These are phyloP conservation scores for Lolium perenne DNA, from an alignment of 176 grass and related monocot genomes.

Conservation along the genomic window DNA sequence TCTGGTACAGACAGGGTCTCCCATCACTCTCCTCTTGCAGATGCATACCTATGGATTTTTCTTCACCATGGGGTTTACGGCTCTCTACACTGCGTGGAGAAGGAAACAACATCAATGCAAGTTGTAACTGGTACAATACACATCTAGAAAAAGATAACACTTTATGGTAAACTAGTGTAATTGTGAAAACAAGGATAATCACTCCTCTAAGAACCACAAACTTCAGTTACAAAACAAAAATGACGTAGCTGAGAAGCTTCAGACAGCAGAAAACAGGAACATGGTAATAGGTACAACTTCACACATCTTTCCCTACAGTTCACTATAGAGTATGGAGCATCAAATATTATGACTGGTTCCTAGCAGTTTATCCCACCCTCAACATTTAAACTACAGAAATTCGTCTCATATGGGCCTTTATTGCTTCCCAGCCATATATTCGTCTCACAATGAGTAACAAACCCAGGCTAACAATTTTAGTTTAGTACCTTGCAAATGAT, in stretches of 20 bases:
- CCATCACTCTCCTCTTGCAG: constrained; percentile 7
- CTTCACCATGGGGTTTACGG: background rate
- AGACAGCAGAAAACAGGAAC: background rate
- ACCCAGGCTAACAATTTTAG: background rate
- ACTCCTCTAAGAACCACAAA: constrained; percentile 14
- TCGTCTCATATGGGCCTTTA: background rate
- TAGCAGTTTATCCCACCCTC: background rate
- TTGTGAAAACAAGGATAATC: background rate
- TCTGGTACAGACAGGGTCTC: background rate
- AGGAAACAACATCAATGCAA: background rate
- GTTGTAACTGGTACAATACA: constrained; percentile 26
- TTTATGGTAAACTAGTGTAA: background rate
- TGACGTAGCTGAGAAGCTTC: background rate
- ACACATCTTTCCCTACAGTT: background rate
- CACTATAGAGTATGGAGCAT: no score
- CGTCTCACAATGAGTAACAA: background rate
- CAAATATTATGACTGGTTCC: background rate
- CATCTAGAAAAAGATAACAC: constrained; percentile 3
- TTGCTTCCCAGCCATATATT: background rate
- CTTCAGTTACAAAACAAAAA: background rate
- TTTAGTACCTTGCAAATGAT: background rate
- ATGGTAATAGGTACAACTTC: background rate
- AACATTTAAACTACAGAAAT: background rate
- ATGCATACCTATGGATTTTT: background rate
- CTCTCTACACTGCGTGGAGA: constrained; percentile 22